These are phyloP conservation scores for Rugonectria rugulosa DNA, from an alignment of 2,329 filamentous ascomycete genomes.

Conservation along the genomic window DNA sequence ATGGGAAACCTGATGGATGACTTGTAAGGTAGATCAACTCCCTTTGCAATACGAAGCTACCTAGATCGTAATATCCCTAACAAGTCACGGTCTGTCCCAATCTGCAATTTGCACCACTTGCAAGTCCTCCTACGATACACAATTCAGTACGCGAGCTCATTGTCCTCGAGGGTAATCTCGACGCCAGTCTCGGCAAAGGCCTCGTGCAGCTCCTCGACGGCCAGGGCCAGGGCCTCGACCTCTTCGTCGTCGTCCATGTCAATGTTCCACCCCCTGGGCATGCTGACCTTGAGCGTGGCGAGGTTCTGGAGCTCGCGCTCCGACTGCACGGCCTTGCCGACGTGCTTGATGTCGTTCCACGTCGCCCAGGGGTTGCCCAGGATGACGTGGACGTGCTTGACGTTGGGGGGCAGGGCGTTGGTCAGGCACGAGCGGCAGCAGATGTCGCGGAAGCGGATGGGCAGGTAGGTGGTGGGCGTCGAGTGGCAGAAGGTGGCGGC, in stretches of 20 bases:
- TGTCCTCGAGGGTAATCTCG: no score
- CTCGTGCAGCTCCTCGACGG: background rate
- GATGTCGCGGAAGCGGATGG: background rate
- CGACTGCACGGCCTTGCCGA: background rate
- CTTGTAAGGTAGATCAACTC: no score
- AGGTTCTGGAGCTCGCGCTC: background rate
- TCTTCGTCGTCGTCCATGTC: background rate
- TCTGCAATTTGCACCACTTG: no score
- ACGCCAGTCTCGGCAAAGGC: background rate
- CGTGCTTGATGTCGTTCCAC: background rate
- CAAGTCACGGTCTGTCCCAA: no score
- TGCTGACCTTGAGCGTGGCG: background rate
- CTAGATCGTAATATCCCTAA: no score
- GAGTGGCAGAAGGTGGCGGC: background rate
- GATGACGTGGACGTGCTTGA: background rate
- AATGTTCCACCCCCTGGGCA: background rate
- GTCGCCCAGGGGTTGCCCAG: background rate
- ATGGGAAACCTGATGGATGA: no score
- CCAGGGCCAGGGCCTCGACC: no score
- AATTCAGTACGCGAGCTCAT: no score
- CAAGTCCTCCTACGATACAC: no score
- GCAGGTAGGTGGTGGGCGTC: background rate
- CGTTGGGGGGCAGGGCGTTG: background rate
- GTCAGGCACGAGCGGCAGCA: background rate
- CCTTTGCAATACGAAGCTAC: no score